Evolutionary conservation across 768 basidiomycete genomes (phyloP).

Genomic region (Naganishia antarctica): DNA sequence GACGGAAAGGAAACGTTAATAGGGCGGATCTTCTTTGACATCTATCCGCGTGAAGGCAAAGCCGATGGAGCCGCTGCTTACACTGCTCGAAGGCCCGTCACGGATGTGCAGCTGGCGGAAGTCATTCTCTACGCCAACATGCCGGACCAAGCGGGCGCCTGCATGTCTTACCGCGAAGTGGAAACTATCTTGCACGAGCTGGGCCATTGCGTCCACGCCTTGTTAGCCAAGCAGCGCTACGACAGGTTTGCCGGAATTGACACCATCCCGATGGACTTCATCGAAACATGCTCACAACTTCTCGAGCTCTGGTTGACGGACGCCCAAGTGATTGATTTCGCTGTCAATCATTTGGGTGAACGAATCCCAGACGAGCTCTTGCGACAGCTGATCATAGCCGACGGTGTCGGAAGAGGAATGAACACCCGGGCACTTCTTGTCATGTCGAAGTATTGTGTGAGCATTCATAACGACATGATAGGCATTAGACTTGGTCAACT

Average conservation of each 20-base stretch:
- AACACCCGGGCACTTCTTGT: not conserved
- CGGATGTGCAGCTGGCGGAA: not conserved
- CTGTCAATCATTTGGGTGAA: not conserved
- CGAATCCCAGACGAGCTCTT: not conserved
- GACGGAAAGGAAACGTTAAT: not conserved
- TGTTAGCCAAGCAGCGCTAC: conserved; percentile 2
- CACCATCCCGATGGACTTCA: not conserved
- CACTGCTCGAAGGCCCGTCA: not conserved
- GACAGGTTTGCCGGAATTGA: conserved; percentile 7
- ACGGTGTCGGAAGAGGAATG: not conserved
- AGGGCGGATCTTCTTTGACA: conserved; percentile 9
- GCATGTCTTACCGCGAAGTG: conserved; percentile 18
- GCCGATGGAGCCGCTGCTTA: not conserved
- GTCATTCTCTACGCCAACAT: conserved; percentile 3
- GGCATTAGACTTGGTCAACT: too few species aligned
- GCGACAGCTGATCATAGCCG: not conserved
- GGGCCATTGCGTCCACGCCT: conserved; percentile 14
- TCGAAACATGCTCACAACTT: conserved; percentile 2
- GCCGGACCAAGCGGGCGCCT: not conserved
- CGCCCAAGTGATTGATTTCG: not conserved
- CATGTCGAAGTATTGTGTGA: not conserved
- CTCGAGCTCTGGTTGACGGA: conserved; percentile 10
- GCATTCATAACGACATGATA: too few species aligned
- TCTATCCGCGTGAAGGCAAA: conserved; percentile 3
- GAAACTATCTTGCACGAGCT: conserved; percentile 14